Base-by-base conservation (phyloP, 176 grass and related monocot species). In the Lolium multiflorum region DNA sequence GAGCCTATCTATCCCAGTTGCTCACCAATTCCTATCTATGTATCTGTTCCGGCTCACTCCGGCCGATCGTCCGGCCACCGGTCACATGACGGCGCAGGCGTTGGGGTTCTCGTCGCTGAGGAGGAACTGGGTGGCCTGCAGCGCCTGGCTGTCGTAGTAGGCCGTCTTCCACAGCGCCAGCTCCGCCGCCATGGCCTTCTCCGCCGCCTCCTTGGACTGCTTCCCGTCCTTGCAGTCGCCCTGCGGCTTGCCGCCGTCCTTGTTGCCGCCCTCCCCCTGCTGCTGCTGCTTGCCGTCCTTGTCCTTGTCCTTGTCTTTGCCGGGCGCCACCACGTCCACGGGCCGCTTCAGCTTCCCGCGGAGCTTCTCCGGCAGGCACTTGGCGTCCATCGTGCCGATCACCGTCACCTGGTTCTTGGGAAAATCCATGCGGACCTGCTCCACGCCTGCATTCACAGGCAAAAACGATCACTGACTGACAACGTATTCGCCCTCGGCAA, bases 71-170 rank as follows among this genome's bases (percentile, higher is more conserved):
- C 39, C 39, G 6, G 5, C 51, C 51, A 6, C 51, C 51, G 47
- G 48, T 55, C 51, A 97, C 90, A 94, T 91, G 37, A 97, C 39
- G 74, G 75, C 46, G 81, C 95, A 97, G 7, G 90, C 89, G 73
- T 97, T 97, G 77, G 95, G 95, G 82, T 97, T 97, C 56, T 94
- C 95, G 55, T 97, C 95, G 80, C 89, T 93, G 60, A 97, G 91
- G 54, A 97, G 87, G 25, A 91, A 83, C 87, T 94, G 78, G 3
- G 89, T 85, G 16, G 82, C 85, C 14, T 76, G 80, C 9, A 91
- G 21, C 8, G 88, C 76, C 63, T 94, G 79, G 59, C 92, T 70
- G 67, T 85, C 84, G 91, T 90, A 93, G 52, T 86, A 71, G 14
- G 87, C 84, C 18, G 69, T 43, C 60, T 81, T 85, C 82, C 77